These are phyloP conservation scores for Candida nemodendra DNA, from an alignment of 805 yeast genomes.

Conservation along the genomic window DNA sequence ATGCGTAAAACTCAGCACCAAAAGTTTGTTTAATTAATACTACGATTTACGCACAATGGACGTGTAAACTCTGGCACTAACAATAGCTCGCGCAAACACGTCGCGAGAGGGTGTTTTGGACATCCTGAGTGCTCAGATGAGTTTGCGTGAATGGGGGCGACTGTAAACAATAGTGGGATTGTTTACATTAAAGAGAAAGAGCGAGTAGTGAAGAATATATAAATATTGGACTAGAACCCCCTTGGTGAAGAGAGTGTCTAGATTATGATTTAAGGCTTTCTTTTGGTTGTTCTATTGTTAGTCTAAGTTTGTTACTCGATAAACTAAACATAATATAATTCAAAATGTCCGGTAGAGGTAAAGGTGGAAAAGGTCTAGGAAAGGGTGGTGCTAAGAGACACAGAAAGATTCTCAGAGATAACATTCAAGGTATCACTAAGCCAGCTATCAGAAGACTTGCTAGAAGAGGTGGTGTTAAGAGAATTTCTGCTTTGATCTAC, in stretches of 20 bases:
- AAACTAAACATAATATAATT: conserved; percentile 26
- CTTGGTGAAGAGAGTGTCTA: conserved; percentile 2
- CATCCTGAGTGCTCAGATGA: too few species aligned
- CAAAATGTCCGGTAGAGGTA: conserved; percentile 97
- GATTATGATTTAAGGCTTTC: conserved; percentile 5
- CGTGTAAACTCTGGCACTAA: conserved; percentile 16
- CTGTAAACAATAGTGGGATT: conserved; percentile 3
- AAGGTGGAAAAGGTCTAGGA: conserved; percentile 99
- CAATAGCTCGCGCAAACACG: conserved; percentile 8
- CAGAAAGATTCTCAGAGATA: conserved; percentile 98
- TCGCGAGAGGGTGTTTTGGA: conserved; percentile 11
- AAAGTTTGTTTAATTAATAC: conserved; percentile 6
- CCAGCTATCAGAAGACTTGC: conserved; percentile 99
- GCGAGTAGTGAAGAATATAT: conserved; percentile 4
- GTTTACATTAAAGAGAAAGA: neutral
- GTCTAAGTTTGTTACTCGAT: conserved; percentile 11
- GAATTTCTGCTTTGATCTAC: conserved; percentile 97
- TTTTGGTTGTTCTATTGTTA: conserved; percentile 1
- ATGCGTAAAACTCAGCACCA: conserved; percentile 9
- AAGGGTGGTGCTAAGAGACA: conserved; percentile 99
- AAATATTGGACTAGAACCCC: conserved; percentile 16
- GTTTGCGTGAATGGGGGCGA: conserved; percentile 2
- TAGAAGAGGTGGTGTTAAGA: conserved; percentile 99
- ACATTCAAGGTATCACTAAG: conserved; percentile 99
- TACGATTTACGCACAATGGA: conserved; percentile 10